Percentiles rank a stretch among this genome's conserved stretches.
Conservation (phyloP, 192 early-diverging fungal genomes). For the Coemansia sp. region DNA sequence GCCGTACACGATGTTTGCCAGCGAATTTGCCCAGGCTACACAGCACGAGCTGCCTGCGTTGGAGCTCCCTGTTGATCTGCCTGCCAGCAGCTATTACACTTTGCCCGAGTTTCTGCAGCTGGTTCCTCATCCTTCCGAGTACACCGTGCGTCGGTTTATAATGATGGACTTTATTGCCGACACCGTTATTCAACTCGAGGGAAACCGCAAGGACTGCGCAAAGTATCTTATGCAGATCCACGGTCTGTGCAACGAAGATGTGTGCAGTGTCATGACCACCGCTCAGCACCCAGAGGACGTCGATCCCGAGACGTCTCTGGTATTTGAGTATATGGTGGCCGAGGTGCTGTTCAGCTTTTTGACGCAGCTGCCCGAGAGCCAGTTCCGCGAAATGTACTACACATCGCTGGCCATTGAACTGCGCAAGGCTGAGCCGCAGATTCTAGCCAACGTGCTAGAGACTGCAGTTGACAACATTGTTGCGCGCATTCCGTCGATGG, state of each 20-base stretch:
- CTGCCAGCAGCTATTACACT: conserved; percentile 20
- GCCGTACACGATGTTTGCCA: conserved; percentile 40
- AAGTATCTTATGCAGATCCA: conserved; percentile 71
- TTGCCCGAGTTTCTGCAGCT: conserved; percentile 45
- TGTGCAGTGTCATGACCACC: conserved; percentile 44
- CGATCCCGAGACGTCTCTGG: conserved; percentile 42
- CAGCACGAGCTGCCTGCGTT: conserved; percentile 44
- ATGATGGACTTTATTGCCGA: conserved; percentile 81
- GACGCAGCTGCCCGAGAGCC: conserved; percentile 59
- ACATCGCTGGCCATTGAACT: conserved; percentile 55
- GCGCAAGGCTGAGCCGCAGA: conserved; percentile 53
- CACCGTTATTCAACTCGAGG: conserved; percentile 77
- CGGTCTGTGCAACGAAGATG: conserved; percentile 56
- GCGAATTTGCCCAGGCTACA: conserved; percentile 40
- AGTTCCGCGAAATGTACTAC: conserved; percentile 52
- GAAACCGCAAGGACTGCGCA: conserved; percentile 91
- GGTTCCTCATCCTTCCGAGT: conserved; percentile 37
- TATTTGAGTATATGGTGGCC: conserved; percentile 58
- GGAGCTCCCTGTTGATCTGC: conserved; percentile 25
- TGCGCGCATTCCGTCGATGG: conserved; percentile 38
- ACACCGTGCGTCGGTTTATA: conserved; percentile 53
- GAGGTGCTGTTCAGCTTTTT: conserved; percentile 61
- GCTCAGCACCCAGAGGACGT: conserved; percentile 32
- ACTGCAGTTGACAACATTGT: conserved; percentile 32
- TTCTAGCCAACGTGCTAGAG: conserved; percentile 34